Conservation (phyloP, 805 yeast genomes). For the Torulaspora delbrueckii region DNA sequence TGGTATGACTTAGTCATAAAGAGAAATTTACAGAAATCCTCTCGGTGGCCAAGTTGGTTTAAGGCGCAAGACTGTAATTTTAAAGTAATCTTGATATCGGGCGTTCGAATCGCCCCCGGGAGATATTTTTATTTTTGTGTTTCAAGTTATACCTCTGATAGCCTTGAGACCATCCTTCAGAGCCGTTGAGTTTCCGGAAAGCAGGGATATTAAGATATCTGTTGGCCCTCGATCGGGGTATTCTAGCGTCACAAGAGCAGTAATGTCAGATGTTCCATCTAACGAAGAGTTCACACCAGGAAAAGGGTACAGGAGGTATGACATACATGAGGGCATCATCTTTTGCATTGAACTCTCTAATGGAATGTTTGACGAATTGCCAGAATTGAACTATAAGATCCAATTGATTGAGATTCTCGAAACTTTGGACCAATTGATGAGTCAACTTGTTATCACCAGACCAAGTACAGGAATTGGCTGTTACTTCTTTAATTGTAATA, state of each 20-base stretch:
- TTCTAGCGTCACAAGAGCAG: no score
- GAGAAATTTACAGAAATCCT: conserved; percentile 6
- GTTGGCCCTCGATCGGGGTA: no score
- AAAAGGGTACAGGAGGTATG: conserved; percentile 31
- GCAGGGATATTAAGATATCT: no score
- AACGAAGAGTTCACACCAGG: not conserved
- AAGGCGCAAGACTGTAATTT: conserved; percentile 38
- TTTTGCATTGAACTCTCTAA: conserved; percentile 57
- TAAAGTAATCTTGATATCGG: conserved; percentile 16
- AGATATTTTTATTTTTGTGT: conserved; percentile 6
- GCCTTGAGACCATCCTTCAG: not conserved
- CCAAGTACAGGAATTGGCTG: conserved; percentile 76
- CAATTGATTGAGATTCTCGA: conserved; percentile 50
- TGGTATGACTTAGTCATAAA: no score
- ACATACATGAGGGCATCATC: conserved; percentile 57
- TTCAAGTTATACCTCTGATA: not conserved
- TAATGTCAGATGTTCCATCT: not conserved
- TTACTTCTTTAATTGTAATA: conserved; percentile 50
- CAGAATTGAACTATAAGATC: conserved; percentile 34
- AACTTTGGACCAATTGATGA: conserved; percentile 56
- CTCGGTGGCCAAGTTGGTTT: conserved; percentile 38
- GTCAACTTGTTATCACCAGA: conserved; percentile 57
- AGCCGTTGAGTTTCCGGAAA: no score
- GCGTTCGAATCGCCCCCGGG: conserved; percentile 23
- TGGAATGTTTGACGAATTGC: conserved; percentile 39